Evolutionary conservation across 108 stramenopile genomes (phyloP).

Genomic region (Heterococcus sp.): DNA sequence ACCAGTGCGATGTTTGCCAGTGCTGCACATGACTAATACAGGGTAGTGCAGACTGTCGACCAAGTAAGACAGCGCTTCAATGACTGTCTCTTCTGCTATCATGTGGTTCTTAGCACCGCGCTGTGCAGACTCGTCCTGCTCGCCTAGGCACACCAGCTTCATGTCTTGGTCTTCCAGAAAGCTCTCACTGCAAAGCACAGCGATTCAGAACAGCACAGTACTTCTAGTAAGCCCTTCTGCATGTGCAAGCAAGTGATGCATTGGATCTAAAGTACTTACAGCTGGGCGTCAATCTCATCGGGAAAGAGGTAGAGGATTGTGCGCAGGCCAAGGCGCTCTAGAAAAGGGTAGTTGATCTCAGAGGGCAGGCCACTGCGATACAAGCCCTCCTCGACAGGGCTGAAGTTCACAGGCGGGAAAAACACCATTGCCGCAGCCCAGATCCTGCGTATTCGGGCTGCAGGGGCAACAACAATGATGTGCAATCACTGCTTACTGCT

Average conservation of each 20-base stretch:
- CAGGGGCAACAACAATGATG: no score
- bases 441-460: no score
- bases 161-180: conserved; percentile 50
- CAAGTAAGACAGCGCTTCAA: conserved; percentile 34
- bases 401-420: conserved; percentile 50
- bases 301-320: conserved; percentile 50
- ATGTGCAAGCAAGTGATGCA: no score
- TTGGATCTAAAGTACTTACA: conserved; percentile 26
- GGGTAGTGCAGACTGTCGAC: conserved; percentile 46
- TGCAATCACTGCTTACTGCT: no score
- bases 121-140: conserved; percentile 16
- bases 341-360: conserved; percentile 49
- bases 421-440: conserved; percentile 22
- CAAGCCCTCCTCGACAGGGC: conserved; percentile 46
- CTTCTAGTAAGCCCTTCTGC: no score
- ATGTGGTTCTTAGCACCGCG: conserved; percentile 13
- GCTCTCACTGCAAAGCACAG: conserved; percentile 37
- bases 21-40: conserved; percentile 38
- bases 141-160: conserved; percentile 19
- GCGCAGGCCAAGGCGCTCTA: conserved; percentile 42
- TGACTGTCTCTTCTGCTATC: conserved; percentile 45
- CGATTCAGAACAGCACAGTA: no score
- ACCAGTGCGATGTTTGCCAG: conserved; percentile 46
- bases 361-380: conserved; percentile 46
- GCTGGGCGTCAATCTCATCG: conserved; percentile 44